phyloP scores from a whole-genome alignment of 768 basidiomycete species.

The Xanthoconium purpureum region DNA sequence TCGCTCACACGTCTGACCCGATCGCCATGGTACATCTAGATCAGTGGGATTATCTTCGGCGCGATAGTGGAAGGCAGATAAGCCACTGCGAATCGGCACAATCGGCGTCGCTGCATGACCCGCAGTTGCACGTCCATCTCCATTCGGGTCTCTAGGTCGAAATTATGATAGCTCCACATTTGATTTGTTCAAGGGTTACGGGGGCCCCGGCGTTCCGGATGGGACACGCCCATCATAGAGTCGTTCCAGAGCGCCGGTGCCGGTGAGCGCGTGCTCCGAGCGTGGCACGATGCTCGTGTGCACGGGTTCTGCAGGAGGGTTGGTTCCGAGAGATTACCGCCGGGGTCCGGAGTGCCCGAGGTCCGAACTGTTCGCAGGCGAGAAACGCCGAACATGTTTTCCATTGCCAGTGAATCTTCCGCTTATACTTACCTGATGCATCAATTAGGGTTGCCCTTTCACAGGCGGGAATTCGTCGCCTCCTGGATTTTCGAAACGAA shows the following conservation, averaged over 20 bases:
- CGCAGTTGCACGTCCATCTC: too few species aligned
- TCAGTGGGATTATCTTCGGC: neutral
- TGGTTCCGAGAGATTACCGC: neutral
- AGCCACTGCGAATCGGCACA: too few species aligned
- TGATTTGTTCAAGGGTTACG: too few species aligned
- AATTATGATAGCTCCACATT: neutral
- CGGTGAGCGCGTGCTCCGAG: neutral
- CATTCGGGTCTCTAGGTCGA: neutral
- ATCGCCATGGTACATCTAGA: neutral
- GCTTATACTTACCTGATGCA: neutral
- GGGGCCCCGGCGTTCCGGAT: neutral
- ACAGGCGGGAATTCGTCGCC: slow-evolving; percentile 7
- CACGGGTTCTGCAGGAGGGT: too few species aligned
- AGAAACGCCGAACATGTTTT: slow-evolving; percentile 5
- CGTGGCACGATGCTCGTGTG: neutral
- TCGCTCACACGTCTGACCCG: neutral
- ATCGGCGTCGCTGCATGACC: too few species aligned
- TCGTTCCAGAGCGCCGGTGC: neutral
- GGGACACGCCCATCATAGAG: too few species aligned
- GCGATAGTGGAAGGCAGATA: neutral
- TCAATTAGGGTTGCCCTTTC: slow-evolving; percentile 12
- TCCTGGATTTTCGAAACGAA: slow-evolving; percentile 9
- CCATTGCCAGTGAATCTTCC: neutral
- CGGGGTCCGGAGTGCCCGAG: slow-evolving; percentile 9
- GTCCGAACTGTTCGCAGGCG: neutral